phyloP scores from a whole-genome alignment of 139 green algal genomes.

The Haematococcus lacustris region DNA sequence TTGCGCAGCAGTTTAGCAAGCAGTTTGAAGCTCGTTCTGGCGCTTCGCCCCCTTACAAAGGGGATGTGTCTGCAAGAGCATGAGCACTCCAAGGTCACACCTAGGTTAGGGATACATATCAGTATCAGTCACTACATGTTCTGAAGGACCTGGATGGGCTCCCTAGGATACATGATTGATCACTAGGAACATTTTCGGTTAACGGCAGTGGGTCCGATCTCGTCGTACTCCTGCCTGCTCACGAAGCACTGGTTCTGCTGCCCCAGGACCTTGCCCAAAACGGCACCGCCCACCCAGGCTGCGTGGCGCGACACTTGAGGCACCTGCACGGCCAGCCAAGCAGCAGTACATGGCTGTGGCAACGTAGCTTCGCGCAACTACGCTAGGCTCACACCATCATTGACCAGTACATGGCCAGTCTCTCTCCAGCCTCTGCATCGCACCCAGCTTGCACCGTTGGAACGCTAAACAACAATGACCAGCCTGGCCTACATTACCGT shows the following conservation, averaged over 20 bases:
- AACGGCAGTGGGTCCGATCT: conserved; percentile 59
- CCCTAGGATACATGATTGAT: too few relatives aligned
- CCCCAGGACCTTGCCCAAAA: conserved; percentile 73
- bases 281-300: conserved; percentile 77
- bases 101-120: too few relatives aligned
- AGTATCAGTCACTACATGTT: too few relatives aligned
- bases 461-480: neutral
- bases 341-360: neutral
- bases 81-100: too few relatives aligned
- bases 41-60: too few relatives aligned
- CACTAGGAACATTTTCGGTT: conserved; percentile 76
- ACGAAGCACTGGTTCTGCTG: conserved; percentile 68
- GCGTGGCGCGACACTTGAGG: conserved; percentile 22
- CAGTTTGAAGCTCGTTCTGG: too few relatives aligned
- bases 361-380: neutral
- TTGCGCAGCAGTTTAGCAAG: too few relatives aligned
- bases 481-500: neutral
- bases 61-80: too few relatives aligned
- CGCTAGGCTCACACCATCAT: neutral
- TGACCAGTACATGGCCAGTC: neutral
- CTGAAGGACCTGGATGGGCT: too few relatives aligned
- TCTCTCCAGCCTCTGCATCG: neutral
- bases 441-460: neutral
- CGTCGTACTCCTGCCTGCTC: conserved; percentile 79
- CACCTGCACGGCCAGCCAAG: neutral